A percentile compares a stretch with the other conserved stretches of the same genome.
Conservation (phyloP, 768 basidiomycete species). For the Neoboletus brunneissimus region DNA sequence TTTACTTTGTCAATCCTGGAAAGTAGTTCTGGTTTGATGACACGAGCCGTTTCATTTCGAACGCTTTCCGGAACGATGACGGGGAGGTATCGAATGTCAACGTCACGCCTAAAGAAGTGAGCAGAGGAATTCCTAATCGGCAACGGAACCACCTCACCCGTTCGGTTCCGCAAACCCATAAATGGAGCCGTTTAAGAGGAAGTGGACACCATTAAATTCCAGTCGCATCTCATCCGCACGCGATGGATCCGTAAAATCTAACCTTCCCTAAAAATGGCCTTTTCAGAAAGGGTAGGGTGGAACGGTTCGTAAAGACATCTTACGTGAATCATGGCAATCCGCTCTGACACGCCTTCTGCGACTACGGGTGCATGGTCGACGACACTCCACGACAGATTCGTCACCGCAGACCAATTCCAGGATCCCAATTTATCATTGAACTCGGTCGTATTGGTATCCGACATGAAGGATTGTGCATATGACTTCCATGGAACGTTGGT, state of each 20-base stretch:
- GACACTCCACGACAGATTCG: constrained; percentile 63
- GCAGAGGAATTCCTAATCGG: background rate
- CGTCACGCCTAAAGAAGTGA: constrained; percentile 40
- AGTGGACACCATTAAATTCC: constrained; percentile 78
- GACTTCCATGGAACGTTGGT: constrained; percentile 45
- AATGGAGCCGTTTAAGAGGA: constrained; percentile 69
- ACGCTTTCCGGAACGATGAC: constrained; percentile 55
- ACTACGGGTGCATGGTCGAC: constrained; percentile 53
- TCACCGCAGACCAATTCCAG: constrained; percentile 71
- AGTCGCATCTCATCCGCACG: constrained; percentile 57
- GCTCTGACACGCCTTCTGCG: constrained; percentile 38
- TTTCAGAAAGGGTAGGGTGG: constrained; percentile 4
- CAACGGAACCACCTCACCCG: constrained; percentile 44
- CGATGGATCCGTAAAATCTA: constrained; percentile 59
- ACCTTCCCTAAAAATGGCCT: constrained; percentile 51
- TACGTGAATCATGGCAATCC: constrained; percentile 65
- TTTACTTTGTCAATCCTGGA: constrained; percentile 57
- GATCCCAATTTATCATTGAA: constrained; percentile 45
- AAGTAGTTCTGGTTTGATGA: constrained; percentile 58
- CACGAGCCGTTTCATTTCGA: constrained; percentile 56
- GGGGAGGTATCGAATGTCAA: constrained; percentile 67
- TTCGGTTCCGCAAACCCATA: constrained; percentile 66
- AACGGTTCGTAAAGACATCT: constrained; percentile 25
- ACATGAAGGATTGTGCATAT: constrained; percentile 49
- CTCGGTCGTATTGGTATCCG: constrained; percentile 48